Evolutionary conservation across 345 rosid genomes (phyloP).

Genomic region (Brassica nigra): DNA sequence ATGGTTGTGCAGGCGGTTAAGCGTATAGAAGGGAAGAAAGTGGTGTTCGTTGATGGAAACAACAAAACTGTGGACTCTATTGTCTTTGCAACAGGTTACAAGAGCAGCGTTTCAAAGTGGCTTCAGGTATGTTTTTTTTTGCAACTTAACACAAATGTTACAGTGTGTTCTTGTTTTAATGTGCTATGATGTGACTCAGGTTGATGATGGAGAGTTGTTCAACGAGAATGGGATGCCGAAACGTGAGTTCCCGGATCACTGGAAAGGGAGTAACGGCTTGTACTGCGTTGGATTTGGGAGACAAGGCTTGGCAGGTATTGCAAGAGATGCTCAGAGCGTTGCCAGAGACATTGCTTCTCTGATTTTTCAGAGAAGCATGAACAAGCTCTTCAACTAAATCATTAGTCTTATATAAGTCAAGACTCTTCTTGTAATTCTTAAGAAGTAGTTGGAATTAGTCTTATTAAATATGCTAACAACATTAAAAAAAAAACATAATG

Average conservation of each 20-base stretch:
- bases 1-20: constrained; percentile 44
- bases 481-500: not conserved
- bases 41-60: constrained; percentile 41
- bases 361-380: constrained; percentile 6
- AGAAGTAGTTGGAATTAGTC: not conserved
- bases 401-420: not conserved
- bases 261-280: constrained; percentile 48
- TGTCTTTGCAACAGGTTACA: constrained; percentile 64
- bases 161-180: constrained; percentile 7
- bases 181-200: constrained; percentile 13
- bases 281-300: constrained; percentile 48
- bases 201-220: constrained; percentile 32
- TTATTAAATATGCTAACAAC: constrained; percentile 3
- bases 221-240: constrained; percentile 38
- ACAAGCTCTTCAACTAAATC: not conserved
- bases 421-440: not conserved
- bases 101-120: constrained; percentile 55
- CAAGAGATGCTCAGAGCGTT: constrained; percentile 41
- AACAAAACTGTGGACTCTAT: constrained; percentile 43
- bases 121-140: constrained; percentile 44
- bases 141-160: not conserved
- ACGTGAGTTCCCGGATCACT: constrained; percentile 29
- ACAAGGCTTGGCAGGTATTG: constrained; percentile 43
- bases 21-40: constrained; percentile 35
- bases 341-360: constrained; percentile 40